Evolutionary conservation across 1,284 basidiomycete species (phyloP).

Genomic region (Pseudozyma pruni): DNA sequence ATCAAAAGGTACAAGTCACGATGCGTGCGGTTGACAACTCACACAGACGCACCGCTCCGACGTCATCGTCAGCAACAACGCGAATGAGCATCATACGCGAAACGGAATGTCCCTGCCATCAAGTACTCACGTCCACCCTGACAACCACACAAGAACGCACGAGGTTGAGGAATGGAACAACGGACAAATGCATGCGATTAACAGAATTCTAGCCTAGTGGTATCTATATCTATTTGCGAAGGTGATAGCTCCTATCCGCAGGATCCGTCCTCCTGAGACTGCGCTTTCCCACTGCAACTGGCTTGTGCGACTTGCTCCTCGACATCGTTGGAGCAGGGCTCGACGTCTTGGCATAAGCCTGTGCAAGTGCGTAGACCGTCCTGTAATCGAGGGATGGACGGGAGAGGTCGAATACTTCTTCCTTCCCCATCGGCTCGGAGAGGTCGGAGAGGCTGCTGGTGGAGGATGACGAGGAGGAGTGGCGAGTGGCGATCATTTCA

Average conservation of each 20-base stretch:
- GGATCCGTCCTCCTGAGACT: slow-evolving; percentile 3
- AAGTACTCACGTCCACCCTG: not conserved
- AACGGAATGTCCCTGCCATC: not conserved
- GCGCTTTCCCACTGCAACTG: not conserved
- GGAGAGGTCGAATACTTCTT: slow-evolving; percentile 32
- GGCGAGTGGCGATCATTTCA: slow-evolving; percentile 13
- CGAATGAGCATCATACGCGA: too few species aligned
- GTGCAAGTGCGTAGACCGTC: slow-evolving; percentile 13
- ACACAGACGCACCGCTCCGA: too few species aligned
- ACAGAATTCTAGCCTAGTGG: too few species aligned
- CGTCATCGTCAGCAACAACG: too few species aligned
- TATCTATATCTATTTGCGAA: slow-evolving; percentile 11
- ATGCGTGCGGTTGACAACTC: too few species aligned
- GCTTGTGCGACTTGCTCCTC: not conserved
- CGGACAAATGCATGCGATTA: not conserved
- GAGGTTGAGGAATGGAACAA: too few species aligned
- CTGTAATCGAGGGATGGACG: slow-evolving; percentile 14
- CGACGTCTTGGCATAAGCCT: slow-evolving; percentile 15
- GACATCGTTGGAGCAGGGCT: not conserved
- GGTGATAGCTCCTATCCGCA: slow-evolving; percentile 17
- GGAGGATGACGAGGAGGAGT: slow-evolving; percentile 14
- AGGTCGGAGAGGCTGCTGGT: slow-evolving; percentile 21
- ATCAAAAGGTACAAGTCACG: too few species aligned
- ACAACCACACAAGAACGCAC: too few species aligned
- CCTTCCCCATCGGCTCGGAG: slow-evolving; percentile 3